A percentile compares a stretch with the other conserved stretches of the same genome.
Conservation (phyloP, 208 protist genomes). For the Acanthamoeba divionensis region DNA sequence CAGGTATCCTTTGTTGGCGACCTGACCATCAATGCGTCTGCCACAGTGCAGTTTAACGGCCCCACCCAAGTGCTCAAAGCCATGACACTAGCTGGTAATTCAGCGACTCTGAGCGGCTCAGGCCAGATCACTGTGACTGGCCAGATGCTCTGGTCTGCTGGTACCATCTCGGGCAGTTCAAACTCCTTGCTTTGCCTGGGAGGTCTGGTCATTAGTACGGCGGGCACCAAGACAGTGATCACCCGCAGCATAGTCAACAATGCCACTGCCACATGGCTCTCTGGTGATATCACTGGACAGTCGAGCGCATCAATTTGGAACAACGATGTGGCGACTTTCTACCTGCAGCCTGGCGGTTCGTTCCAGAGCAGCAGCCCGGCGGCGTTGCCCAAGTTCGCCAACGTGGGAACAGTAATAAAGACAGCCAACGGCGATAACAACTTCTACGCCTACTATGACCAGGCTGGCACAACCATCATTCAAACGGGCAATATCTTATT, state of each 20-base stretch:
- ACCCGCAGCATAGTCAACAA: no score
- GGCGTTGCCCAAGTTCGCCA: neutral
- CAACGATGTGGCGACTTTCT: neutral
- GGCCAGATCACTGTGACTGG: neutral
- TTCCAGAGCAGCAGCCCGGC: neutral
- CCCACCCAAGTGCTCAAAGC: neutral
- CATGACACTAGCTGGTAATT: no score
- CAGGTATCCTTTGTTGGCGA: no score
- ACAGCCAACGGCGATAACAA: no score
- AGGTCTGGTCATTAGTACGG: no score
- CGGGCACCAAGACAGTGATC: no score
- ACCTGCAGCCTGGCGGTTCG: conserved; percentile 40
- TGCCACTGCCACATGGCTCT: no score
- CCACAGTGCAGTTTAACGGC: no score
- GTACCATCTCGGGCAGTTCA: no score
- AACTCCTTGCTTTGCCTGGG: no score
- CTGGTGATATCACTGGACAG: neutral
- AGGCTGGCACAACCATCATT: neutral
- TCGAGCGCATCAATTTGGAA: neutral
- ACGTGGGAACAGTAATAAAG: conserved; percentile 7
- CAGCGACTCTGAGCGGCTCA: neutral
- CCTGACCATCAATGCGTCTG: no score
- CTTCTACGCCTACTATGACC: neutral
- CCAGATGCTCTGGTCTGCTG: no score
- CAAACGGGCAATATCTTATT: conserved; percentile 38